Evolutionary conservation across 2,329 filamentous ascomycete genomes (phyloP).

Genomic region (Fusarium annulatum): DNA sequence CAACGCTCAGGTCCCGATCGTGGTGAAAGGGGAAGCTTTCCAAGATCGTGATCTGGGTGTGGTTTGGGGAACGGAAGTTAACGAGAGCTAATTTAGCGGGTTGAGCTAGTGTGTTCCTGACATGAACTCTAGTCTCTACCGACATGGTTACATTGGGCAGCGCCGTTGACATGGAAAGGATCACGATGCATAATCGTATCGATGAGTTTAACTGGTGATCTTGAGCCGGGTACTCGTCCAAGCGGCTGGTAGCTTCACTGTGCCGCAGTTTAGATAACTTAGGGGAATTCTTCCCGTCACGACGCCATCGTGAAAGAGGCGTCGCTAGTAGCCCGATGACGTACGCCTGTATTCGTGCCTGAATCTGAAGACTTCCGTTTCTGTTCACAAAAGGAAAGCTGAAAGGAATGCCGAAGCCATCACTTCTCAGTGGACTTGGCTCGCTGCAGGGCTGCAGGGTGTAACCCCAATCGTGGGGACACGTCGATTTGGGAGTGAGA

Average conservation of each 20-base stretch:
- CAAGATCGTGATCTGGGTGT: not conserved
- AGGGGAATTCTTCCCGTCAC: not conserved
- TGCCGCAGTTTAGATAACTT: not conserved
- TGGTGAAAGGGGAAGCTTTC: not conserved
- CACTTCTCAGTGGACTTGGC: not conserved
- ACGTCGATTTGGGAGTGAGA: not conserved
- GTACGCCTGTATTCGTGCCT: not conserved
- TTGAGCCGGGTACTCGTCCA: not conserved
- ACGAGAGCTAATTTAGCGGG: not conserved
- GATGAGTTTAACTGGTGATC: not conserved
- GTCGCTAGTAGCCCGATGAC: not conserved
- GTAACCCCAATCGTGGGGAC: not conserved
- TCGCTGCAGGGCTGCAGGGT: not conserved
- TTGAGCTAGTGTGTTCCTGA: not conserved
- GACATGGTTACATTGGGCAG: not conserved
- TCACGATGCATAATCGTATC: not conserved
- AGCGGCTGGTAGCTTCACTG: not conserved
- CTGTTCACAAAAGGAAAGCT: not conserved
- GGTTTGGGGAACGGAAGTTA: not conserved
- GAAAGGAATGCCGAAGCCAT: not conserved
- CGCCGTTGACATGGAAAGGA: not conserved
- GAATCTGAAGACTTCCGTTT: not conserved
- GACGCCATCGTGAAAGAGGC: not conserved
- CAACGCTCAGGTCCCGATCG: constrained; percentile 1
- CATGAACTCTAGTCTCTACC: not conserved